Percentiles rank a stretch among this genome's conserved stretches.
Conservation (phyloP, 305 asterid species). For the Nicotiana rustica region DNA sequence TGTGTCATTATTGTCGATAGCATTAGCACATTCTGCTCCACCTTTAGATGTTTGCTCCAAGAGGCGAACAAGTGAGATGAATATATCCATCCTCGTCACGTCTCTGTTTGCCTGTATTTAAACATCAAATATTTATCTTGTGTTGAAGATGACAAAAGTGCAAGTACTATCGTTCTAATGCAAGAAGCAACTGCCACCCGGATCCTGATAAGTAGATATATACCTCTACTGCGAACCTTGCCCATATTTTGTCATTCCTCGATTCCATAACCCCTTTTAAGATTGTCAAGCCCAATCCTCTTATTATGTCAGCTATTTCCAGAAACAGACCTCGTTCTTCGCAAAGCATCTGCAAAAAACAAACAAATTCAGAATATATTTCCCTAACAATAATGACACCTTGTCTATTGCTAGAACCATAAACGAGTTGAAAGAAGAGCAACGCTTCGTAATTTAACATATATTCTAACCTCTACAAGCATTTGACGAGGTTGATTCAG, state of each 20-base stretch:
- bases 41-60: slow-evolving; percentile 74
- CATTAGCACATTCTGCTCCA: slow-evolving; percentile 41
- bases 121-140: not conserved
- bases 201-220: slow-evolving; percentile 29
- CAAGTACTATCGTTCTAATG: not conserved
- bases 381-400: not conserved
- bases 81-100: slow-evolving; percentile 89
- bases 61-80: slow-evolving; percentile 81
- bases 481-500: slow-evolving; percentile 91
- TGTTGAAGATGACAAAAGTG: not conserved
- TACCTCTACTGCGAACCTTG: slow-evolving; percentile 91
- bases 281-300: slow-evolving; percentile 91
- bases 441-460: not conserved
- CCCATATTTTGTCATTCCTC: slow-evolving; percentile 89
- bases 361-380: not conserved
- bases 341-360: slow-evolving; percentile 77
- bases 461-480: slow-evolving; percentile 75
- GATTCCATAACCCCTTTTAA: slow-evolving; percentile 94
- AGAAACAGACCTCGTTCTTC: slow-evolving; percentile 88
- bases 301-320: slow-evolving; percentile 92
- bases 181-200: not conserved
- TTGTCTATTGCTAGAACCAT: not conserved
- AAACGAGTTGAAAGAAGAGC: not conserved
- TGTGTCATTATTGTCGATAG: slow-evolving; percentile 44
- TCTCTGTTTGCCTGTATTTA: slow-evolving; percentile 83